A percentile compares a stretch with the other conserved stretches of the same genome.
These are phyloP conservation scores for Penicillium polonicum DNA, from an alignment of 2,329 filamentous ascomycete species.

Conservation along the genomic window DNA sequence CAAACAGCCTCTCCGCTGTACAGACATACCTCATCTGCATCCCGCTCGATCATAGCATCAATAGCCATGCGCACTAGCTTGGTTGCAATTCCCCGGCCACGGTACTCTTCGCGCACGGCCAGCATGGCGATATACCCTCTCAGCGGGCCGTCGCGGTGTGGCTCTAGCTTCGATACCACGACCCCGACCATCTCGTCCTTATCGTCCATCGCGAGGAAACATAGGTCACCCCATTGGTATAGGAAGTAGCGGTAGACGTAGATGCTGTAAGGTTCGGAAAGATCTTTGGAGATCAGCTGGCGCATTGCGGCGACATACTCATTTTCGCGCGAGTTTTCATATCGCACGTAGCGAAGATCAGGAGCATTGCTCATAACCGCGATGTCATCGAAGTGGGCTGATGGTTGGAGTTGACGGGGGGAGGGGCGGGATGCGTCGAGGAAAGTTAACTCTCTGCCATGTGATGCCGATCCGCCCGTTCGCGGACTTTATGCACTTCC, in stretches of 20 bases:
- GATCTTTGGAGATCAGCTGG: slow-evolving; percentile 88
- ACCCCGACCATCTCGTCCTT: slow-evolving; percentile 69
- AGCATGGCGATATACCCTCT: slow-evolving; percentile 98
- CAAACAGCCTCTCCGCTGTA: background rate
- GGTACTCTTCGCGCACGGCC: slow-evolving; percentile 76
- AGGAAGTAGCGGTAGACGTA: slow-evolving; percentile 99
- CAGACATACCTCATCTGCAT: slow-evolving; percentile 72
- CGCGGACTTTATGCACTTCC: slow-evolving; percentile 11
- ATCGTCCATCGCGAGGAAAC: slow-evolving; percentile 72
- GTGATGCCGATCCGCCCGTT: slow-evolving; percentile 26
- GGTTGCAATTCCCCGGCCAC: slow-evolving; percentile 84
- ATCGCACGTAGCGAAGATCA: slow-evolving; percentile 57
- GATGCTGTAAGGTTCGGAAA: slow-evolving; percentile 98
- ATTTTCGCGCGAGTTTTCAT: slow-evolving; percentile 59
- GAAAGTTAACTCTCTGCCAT: slow-evolving; percentile 19
- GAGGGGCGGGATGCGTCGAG: background rate
- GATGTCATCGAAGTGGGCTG: slow-evolving; percentile 17
- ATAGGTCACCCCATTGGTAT: slow-evolving; percentile 97
- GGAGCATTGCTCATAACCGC: slow-evolving; percentile 35
- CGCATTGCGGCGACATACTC: slow-evolving; percentile 80
- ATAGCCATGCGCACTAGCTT: slow-evolving; percentile 86
- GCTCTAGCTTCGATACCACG: slow-evolving; percentile 90
- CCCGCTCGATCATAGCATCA: slow-evolving; percentile 78
- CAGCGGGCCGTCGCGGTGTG: slow-evolving; percentile 79
- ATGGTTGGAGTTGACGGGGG: slow-evolving; percentile 2